phyloP scores from a whole-genome alignment of 257 asterid species.

The Primulina tabacum region DNA sequence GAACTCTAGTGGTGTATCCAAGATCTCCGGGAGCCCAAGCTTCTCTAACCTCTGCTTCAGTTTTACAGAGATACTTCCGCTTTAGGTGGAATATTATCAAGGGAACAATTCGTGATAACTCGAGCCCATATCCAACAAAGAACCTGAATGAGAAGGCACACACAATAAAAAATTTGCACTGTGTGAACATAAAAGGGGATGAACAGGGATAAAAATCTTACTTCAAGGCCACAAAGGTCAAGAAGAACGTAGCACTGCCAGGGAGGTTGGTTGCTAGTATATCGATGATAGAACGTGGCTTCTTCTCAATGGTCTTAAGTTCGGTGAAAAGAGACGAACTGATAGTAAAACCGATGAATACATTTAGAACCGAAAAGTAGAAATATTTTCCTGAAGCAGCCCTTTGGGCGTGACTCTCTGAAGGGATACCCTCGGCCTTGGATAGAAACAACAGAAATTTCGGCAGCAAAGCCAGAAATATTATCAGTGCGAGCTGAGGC shows the following conservation, averaged over 20 bases:
- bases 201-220: slow-evolving; percentile 37
- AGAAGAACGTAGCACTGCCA: slow-evolving; percentile 89
- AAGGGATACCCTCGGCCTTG: slow-evolving; percentile 83
- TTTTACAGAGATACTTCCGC: slow-evolving; percentile 79
- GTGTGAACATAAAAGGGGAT: neutral
- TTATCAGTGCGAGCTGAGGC: slow-evolving; percentile 87
- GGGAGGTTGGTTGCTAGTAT: slow-evolving; percentile 79
- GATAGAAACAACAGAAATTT: slow-evolving; percentile 71
- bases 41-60: slow-evolving; percentile 70
- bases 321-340: slow-evolving; percentile 60
- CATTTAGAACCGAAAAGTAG: slow-evolving; percentile 78
- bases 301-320: slow-evolving; percentile 44
- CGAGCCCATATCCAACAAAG: slow-evolving; percentile 94
- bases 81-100: slow-evolving; percentile 69
- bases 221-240: slow-evolving; percentile 91
- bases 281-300: slow-evolving; percentile 37
- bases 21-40: slow-evolving; percentile 96
- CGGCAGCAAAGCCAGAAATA: slow-evolving; percentile 82
- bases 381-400: slow-evolving; percentile 94
- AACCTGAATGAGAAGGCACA: slow-evolving; percentile 47
- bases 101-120: slow-evolving; percentile 79
- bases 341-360: slow-evolving; percentile 83
- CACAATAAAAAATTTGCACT: neutral
- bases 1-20: slow-evolving; percentile 70
- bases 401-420: slow-evolving; percentile 66